A percentile compares a stretch with the other conserved stretches of the same genome.
Conservation (phyloP, 2,329 filamentous ascomycete species). For the Xylaria sp. region DNA sequence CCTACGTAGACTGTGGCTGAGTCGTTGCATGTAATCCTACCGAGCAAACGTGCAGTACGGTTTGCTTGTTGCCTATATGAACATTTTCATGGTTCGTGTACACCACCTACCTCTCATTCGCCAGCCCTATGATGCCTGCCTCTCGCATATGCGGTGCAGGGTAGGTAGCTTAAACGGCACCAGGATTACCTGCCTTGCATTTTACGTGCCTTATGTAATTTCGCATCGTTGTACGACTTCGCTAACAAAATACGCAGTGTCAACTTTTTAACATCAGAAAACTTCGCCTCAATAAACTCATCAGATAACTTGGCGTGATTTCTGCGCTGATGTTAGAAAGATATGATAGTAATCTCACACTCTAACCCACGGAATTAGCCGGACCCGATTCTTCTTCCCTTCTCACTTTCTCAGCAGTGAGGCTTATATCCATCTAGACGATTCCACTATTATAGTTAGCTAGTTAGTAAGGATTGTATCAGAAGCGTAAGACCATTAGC, state of each 20-base stretch:
- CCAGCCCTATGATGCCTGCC: constrained; percentile 4
- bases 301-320: background rate
- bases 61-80: constrained; percentile 2
- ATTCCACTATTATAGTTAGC: background rate
- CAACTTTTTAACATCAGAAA: background rate
- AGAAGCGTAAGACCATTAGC: constrained; percentile 16
- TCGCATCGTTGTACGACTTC: constrained; percentile 10
- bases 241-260: background rate
- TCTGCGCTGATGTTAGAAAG: background rate
- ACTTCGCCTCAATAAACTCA: background rate
- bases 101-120: constrained; percentile 10
- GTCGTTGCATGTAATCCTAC: background rate
- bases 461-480: background rate
- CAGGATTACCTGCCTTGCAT: constrained; percentile 6
- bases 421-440: background rate
- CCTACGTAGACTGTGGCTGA: constrained; percentile 5
- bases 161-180: background rate
- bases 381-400: background rate
- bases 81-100: background rate
- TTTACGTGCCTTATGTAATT: background rate
- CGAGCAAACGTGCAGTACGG: background rate
- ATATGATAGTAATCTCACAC: constrained; percentile 13
- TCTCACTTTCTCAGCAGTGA: constrained; percentile 14
- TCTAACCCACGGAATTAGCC: constrained; percentile 21
- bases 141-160: constrained; percentile 26